These are phyloP conservation scores for Luvunga scandens DNA, from an alignment of 345 rosid genomes.

Conservation along the genomic window DNA sequence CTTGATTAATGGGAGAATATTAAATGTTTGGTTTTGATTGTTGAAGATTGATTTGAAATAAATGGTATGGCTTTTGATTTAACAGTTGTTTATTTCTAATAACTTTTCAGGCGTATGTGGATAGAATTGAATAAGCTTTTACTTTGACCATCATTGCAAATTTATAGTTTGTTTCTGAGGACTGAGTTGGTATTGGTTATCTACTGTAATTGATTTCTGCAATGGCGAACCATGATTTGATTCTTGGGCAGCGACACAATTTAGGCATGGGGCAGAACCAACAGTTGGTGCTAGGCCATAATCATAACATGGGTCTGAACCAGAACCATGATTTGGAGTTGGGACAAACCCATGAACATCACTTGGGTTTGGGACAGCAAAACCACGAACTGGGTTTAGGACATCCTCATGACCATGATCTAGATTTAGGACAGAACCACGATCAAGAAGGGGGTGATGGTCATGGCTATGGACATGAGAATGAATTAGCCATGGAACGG, in stretches of 20 bases:
- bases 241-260: constrained; percentile 67
- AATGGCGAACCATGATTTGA: constrained; percentile 83
- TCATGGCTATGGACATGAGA: constrained; percentile 52
- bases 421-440: constrained; percentile 57
- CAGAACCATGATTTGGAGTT: constrained; percentile 68
- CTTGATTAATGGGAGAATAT: neutral
- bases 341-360: constrained; percentile 58
- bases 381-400: constrained; percentile 60
- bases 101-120: constrained; percentile 11
- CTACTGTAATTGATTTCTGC: constrained; percentile 13
- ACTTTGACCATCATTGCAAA: constrained; percentile 1
- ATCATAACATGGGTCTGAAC: constrained; percentile 54
- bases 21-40: neutral
- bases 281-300: constrained; percentile 61
- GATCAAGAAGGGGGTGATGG: constrained; percentile 57
- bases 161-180: constrained; percentile 3
- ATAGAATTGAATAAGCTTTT: constrained; percentile 6
- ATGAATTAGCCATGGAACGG: constrained; percentile 49
- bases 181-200: constrained; percentile 11
- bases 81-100: neutral
- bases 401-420: constrained; percentile 50
- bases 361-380: constrained; percentile 62
- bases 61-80: neutral
- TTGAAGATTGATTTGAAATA: neutral
- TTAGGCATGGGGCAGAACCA: constrained; percentile 66